These are phyloP conservation scores for Scorias spongiosa DNA, from an alignment of 2,329 filamentous ascomycete species.

Conservation along the genomic window DNA sequence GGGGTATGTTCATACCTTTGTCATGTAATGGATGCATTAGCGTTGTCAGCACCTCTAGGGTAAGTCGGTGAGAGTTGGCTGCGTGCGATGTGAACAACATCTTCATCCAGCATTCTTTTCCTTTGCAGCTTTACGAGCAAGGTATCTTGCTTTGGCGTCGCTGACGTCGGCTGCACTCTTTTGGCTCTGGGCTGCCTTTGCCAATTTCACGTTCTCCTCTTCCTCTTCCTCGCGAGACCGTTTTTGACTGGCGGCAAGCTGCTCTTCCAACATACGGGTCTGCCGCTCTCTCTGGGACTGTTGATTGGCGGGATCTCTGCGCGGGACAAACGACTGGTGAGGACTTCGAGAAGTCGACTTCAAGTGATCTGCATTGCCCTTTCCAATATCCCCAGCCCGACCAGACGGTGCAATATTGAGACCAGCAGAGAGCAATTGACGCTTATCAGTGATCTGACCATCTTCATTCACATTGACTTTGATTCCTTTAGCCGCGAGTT, in stretches of 20 bases:
- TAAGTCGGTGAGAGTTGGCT: too few relatives aligned
- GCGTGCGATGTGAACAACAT: too few relatives aligned
- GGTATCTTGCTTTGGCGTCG: conserved; percentile 64
- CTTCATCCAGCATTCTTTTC: conserved; percentile 28
- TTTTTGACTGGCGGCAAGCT: conserved; percentile 60
- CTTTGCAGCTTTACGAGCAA: conserved; percentile 60
- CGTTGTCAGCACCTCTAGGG: too few relatives aligned
- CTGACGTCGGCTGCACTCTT: conserved; percentile 66
- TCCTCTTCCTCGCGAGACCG: conserved; percentile 54
- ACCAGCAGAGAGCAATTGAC: conserved; percentile 61
- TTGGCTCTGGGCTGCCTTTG: conserved; percentile 55
- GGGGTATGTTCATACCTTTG: too few relatives aligned
- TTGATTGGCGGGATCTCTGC: conserved; percentile 29
- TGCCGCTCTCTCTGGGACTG: conserved; percentile 61
- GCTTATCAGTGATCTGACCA: conserved; percentile 68
- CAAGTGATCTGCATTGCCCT: conserved; percentile 17
- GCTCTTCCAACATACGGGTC: conserved; percentile 62
- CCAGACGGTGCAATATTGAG: conserved; percentile 47
- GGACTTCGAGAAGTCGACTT: conserved; percentile 11
- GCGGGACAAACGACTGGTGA: conserved; percentile 11
- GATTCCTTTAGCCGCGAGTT: conserved; percentile 48
- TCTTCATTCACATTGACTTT: conserved; percentile 65
- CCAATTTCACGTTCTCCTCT: conserved; percentile 46
- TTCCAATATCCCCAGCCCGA: not conserved
- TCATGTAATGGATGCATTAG: too few relatives aligned